phyloP scores from a whole-genome alignment of 208 protist species.

The Trypanosoma rangeli region DNA sequence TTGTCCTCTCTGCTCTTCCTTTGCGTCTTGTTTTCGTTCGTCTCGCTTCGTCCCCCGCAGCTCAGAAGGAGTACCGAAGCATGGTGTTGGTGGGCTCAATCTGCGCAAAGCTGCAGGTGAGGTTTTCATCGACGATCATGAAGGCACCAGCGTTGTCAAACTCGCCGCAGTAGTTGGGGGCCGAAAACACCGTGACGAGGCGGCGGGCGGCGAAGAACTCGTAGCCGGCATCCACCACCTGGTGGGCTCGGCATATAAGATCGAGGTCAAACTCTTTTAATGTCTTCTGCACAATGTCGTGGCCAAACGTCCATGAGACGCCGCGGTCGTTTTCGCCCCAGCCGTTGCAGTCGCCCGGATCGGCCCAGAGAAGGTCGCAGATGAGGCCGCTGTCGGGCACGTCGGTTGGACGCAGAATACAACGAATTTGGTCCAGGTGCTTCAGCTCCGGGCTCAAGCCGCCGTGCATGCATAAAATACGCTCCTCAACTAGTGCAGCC shows the following conservation, averaged over 20 bases:
- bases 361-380: slow-evolving; percentile 98
- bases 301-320: slow-evolving; percentile 97
- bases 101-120: slow-evolving; percentile 84
- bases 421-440: slow-evolving; percentile 88
- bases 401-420: slow-evolving; percentile 94
- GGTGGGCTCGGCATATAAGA: slow-evolving; percentile 97
- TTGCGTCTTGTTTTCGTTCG: not conserved
- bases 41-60: not conserved
- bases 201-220: slow-evolving; percentile 98
- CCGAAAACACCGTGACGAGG: slow-evolving; percentile 98
- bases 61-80: slow-evolving; percentile 21
- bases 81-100: slow-evolving; percentile 24
- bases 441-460: slow-evolving; percentile 86
- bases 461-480: slow-evolving; percentile 62
- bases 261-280: slow-evolving; percentile 96
- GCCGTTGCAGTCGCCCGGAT: slow-evolving; percentile 93
- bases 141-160: slow-evolving; percentile 99
- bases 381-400: slow-evolving; percentile 97
- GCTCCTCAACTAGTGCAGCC: slow-evolving; percentile 43
- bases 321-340: slow-evolving; percentile 98
- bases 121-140: slow-evolving; percentile 94
- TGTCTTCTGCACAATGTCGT: slow-evolving; percentile 94
- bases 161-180: slow-evolving; percentile 95
- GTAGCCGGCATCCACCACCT: slow-evolving; percentile 97
- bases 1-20: not conserved